phyloP scores from a whole-genome alignment of 2,329 filamentous ascomycete genomes.

The Dothistroma pini region DNA sequence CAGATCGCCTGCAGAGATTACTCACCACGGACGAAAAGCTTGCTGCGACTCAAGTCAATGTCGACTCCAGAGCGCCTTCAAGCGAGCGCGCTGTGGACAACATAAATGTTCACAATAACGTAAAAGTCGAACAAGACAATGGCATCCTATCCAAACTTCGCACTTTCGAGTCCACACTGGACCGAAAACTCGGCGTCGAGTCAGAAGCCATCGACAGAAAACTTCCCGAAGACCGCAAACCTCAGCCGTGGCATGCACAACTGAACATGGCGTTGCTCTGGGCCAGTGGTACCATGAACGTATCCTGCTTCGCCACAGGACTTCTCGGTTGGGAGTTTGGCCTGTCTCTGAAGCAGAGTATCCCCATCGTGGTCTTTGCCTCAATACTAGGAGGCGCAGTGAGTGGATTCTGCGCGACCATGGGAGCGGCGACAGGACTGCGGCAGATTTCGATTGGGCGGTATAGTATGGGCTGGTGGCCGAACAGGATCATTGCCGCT shows the following conservation, averaged over 20 bases:
- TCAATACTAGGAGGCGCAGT: constrained; percentile 33
- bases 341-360: constrained; percentile 42
- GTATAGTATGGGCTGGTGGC: constrained; percentile 51
- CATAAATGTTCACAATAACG: constrained; percentile 4
- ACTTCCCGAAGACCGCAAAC: constrained; percentile 43
- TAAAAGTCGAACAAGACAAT: constrained; percentile 23
- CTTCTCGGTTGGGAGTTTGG: constrained; percentile 50
- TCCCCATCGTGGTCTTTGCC: constrained; percentile 32
- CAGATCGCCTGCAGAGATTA: constrained; percentile 22
- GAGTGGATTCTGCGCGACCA: constrained; percentile 34
- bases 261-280: constrained; percentile 36
- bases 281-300: constrained; percentile 36
- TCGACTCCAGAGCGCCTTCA: constrained; percentile 22
- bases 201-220: constrained; percentile 48
- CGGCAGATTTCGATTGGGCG: constrained; percentile 45
- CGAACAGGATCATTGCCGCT: constrained; percentile 46
- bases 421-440: constrained; percentile 37
- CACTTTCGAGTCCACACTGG: constrained; percentile 41
- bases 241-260: constrained; percentile 38
- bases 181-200: constrained; percentile 46
- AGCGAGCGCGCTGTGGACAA: constrained; percentile 1
- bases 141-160: constrained; percentile 35
- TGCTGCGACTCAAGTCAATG: constrained; percentile 25
- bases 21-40: constrained; percentile 32
- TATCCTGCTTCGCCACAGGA: constrained; percentile 38